A percentile compares a stretch with the other conserved stretches of the same genome.
Evolutionary conservation across 768 basidiomycete species (phyloP).

Genomic region (Kwoniella sp.): DNA sequence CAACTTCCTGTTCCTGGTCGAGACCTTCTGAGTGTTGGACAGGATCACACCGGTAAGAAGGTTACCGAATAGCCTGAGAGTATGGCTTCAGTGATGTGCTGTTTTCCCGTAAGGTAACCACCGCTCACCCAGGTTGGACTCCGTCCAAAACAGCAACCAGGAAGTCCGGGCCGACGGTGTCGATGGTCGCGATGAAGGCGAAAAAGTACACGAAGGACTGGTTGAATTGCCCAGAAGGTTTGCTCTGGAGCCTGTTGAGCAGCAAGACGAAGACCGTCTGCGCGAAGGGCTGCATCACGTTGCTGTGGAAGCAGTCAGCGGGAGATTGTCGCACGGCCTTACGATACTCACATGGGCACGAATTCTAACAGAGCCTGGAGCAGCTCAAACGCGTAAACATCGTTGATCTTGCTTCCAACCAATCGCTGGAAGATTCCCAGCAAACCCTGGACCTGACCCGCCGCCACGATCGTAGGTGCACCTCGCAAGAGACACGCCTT

Average conservation of each 20-base stretch:
- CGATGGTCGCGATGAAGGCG: slow-evolving; percentile 68
- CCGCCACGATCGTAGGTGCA: slow-evolving; percentile 61
- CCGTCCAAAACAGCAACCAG: slow-evolving; percentile 72
- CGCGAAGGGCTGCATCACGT: slow-evolving; percentile 66
- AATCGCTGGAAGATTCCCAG: slow-evolving; percentile 89
- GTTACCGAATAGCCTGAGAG: slow-evolving; percentile 71
- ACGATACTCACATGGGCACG: slow-evolving; percentile 65
- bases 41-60: slow-evolving; percentile 70
- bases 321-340: not conserved
- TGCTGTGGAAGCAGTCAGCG: slow-evolving; percentile 51
- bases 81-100: too few species aligned
- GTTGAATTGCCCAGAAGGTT: slow-evolving; percentile 82
- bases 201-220: slow-evolving; percentile 78
- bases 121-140: slow-evolving; percentile 78
- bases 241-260: slow-evolving; percentile 77
- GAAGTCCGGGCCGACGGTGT: slow-evolving; percentile 72
- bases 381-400: slow-evolving; percentile 86
- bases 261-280: slow-evolving; percentile 67
- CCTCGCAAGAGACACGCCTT: slow-evolving; percentile 77
- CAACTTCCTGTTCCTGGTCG: slow-evolving; percentile 77
- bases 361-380: slow-evolving; percentile 69
- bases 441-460: slow-evolving; percentile 69
- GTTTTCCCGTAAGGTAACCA: too few species aligned
- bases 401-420: slow-evolving; percentile 77
- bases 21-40: slow-evolving; percentile 74